phyloP scores from a whole-genome alignment of 768 basidiomycete genomes.

The Lactifluus rugatus region DNA sequence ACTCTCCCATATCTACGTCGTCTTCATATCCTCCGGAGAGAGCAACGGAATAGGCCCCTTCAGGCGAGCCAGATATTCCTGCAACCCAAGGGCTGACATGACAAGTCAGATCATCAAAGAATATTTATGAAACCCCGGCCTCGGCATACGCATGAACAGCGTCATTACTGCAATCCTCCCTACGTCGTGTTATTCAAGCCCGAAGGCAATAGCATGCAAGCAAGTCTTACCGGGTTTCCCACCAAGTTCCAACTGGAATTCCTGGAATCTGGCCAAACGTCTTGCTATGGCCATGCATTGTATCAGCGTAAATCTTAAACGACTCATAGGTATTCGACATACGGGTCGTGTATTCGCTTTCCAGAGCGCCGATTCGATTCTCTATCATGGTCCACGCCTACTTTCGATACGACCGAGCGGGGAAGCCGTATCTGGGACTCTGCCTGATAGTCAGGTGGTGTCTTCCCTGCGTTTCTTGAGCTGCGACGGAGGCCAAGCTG shows the following conservation, averaged over 20 bases:
- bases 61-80: slow-evolving; percentile 58
- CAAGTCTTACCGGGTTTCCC: slow-evolving; percentile 50
- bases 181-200: slow-evolving; percentile 19
- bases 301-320: background rate
- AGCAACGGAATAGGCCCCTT: slow-evolving; percentile 79
- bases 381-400: slow-evolving; percentile 21
- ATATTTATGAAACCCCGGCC: slow-evolving; percentile 21
- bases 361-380: slow-evolving; percentile 23
- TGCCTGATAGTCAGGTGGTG: slow-evolving; percentile 42
- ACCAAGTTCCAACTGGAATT: slow-evolving; percentile 73
- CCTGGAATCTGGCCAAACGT: slow-evolving; percentile 74
- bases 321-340: slow-evolving; percentile 21
- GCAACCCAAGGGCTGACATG: slow-evolving; percentile 63
- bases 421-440: slow-evolving; percentile 16
- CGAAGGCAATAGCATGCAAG: background rate
- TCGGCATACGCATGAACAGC: slow-evolving; percentile 75
- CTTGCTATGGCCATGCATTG: slow-evolving; percentile 39
- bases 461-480: slow-evolving; percentile 51
- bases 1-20: slow-evolving; percentile 73
- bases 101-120: background rate
- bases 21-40: slow-evolving; percentile 87
- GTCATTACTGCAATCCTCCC: slow-evolving; percentile 59
- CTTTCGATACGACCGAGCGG: slow-evolving; percentile 13
- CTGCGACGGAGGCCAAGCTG: slow-evolving; percentile 47
- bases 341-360: slow-evolving; percentile 42